Evolutionary conservation across 495 filamentous ascomycete species (phyloP), one percentile per base, ranked within the genome.

Genomic region (Neurospora discreta): DNA sequence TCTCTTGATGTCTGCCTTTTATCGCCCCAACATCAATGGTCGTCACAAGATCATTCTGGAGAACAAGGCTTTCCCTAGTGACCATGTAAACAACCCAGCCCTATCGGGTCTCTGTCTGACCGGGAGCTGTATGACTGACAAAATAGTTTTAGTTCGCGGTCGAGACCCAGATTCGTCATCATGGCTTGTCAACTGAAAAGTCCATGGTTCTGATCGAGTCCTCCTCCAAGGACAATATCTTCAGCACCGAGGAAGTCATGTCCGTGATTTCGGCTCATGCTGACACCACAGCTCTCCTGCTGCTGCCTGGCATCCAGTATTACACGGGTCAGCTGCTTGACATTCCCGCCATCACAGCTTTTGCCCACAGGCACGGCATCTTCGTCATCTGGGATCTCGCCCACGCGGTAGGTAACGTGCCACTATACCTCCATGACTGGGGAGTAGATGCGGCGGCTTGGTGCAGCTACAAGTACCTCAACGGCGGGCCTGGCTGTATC

Each of bases 381-480:
- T 82, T 91, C 41, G 88, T 97, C 43, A 92, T 94, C 70, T 99
- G 94, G 93, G 95, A 99, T 79, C 90, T 98, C 71, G 95, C 95
- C 5, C 95, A 99, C 81, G 95, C 94, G 11, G 93, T 89, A 8
- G 95, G 96, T 39, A 99, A 99, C 80, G 93, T 98, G 5, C 88
- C 90, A 13, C 82, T 98, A 16, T 81, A 84, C 30, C 86, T 99
- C 33, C 93, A 97, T 79, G 91, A 93, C 77, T 98, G 96, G 96
- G 87, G 94, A 70, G 94, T 98, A 38, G 95, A 99, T 80, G 96
- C 96, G 71, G 94, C 95, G 4, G 92, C 86, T n/a, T 99, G 95
- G 95, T 99, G 95, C 80, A 92, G 87, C 68, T 99, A 99, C 84
- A 99, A 99, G 81, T 99, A 99, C 78, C 86, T 99, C 72, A 98